A percentile compares a stretch with the other conserved stretches of the same genome.
phyloP scores from a whole-genome alignment of 208 protist species.

The Spongospora subterranea region DNA sequence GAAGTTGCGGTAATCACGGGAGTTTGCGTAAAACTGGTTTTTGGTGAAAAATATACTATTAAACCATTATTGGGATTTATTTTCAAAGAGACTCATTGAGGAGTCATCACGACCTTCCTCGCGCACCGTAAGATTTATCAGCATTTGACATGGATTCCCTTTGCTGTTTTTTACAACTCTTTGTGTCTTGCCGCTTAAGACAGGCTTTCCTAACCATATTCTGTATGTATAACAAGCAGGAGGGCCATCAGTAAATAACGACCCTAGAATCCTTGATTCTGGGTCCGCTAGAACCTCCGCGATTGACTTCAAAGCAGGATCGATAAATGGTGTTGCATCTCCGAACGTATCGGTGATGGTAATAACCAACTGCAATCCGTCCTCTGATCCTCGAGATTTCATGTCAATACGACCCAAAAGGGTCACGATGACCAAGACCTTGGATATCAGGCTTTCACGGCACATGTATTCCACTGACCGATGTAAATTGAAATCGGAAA shows the following conservation, averaged over 20 bases:
- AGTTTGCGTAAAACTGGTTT: too few species aligned
- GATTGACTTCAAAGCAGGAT: background rate
- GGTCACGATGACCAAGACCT: background rate
- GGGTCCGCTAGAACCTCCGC: background rate
- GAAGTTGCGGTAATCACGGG: too few species aligned
- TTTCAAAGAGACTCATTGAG: too few species aligned
- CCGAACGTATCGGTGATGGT: background rate
- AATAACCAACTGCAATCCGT: background rate
- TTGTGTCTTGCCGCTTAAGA: background rate
- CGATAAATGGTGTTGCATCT: background rate
- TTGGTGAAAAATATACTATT: too few species aligned
- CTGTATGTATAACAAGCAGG: background rate
- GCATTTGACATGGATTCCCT: background rate
- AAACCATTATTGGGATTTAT: too few species aligned
- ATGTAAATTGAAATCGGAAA: background rate
- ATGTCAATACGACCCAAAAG: background rate
- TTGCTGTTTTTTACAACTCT: background rate
- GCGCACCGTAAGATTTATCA: background rate
- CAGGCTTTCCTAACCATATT: background rate
- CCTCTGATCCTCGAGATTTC: background rate
- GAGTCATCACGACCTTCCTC: background rate
- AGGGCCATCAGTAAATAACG: background rate
- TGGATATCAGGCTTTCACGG: background rate
- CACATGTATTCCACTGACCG: background rate
- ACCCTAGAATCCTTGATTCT: background rate